Percentiles rank a stretch among this genome's conserved stretches.
phyloP scores from a whole-genome alignment of 164 flowering plant species.

The Annona squamosa region DNA sequence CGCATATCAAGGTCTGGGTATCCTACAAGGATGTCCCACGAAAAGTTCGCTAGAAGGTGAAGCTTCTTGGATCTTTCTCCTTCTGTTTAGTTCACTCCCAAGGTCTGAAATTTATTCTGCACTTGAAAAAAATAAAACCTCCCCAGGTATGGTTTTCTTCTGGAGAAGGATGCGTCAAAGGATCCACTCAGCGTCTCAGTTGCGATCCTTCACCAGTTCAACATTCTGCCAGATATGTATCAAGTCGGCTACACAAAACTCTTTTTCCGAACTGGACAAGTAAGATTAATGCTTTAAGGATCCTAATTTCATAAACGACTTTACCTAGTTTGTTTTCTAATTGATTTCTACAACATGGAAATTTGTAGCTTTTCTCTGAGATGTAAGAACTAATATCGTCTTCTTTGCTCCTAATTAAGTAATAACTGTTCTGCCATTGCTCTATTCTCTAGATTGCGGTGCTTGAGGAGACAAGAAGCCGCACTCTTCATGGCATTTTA shows the following conservation, averaged over 20 bases:
- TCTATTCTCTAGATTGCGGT: slow-evolving; percentile 59
- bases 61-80: not conserved
- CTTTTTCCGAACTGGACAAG: slow-evolving; percentile 99
- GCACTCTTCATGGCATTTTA: slow-evolving; percentile 86
- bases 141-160: slow-evolving; percentile 87
- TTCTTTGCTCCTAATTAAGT: no score
- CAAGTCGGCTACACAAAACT: slow-evolving; percentile 98
- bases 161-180: slow-evolving; percentile 70
- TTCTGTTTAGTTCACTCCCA: not conserved
- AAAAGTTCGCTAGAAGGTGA: slow-evolving; percentile 95
- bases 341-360: no score
- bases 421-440: not conserved
- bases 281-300: slow-evolving; percentile 12
- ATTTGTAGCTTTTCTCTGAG: no score
- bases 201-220: slow-evolving; percentile 95
- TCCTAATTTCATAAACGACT: no score
- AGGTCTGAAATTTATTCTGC: not conserved
- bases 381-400: no score
- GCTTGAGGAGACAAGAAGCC: slow-evolving; percentile 96
- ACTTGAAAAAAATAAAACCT: slow-evolving; percentile 1
- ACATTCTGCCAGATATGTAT: slow-evolving; percentile 92
- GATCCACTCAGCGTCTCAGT: slow-evolving; percentile 97
- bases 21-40: slow-evolving; percentile 98
- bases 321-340: no score
- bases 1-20: slow-evolving; percentile 94